These are phyloP conservation scores for Fusarium nodosum DNA, from an alignment of 2,329 filamentous ascomycete genomes.

Conservation along the genomic window DNA sequence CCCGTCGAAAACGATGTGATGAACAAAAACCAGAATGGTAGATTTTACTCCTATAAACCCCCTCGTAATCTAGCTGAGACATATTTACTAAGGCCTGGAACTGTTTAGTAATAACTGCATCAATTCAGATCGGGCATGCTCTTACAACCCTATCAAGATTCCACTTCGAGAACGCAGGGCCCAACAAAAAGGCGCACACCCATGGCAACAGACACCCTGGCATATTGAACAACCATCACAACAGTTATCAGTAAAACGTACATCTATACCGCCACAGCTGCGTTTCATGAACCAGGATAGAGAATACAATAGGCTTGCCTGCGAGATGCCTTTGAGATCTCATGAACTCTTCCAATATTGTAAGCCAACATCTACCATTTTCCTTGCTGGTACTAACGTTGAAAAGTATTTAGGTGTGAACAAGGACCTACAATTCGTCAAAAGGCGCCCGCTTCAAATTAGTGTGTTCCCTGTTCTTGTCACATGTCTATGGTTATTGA, in stretches of 20 bases:
- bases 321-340: slow-evolving; percentile 21
- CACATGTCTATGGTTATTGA: background rate
- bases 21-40: slow-evolving; percentile 29
- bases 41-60: background rate
- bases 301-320: slow-evolving; percentile 15
- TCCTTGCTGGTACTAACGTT: background rate
- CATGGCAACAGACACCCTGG: slow-evolving; percentile 26
- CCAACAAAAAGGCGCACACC: slow-evolving; percentile 19
- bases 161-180: slow-evolving; percentile 19
- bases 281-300: background rate
- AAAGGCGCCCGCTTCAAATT: background rate
- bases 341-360: slow-evolving; percentile 30
- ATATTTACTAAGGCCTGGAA: background rate
- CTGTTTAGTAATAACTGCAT: slow-evolving; percentile 4
- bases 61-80: background rate
- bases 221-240: background rate
- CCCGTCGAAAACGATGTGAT: slow-evolving; percentile 21
- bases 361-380: background rate
- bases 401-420: slow-evolving; percentile 5
- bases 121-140: slow-evolving; percentile 8
- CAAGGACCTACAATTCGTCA: background rate
- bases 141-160: slow-evolving; percentile 2
- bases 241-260: background rate
- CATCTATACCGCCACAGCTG: background rate
- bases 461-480: background rate